Evolutionary conservation across 2,329 filamentous ascomycete genomes (phyloP).

Genomic region (Thermoascus crustaceus): DNA sequence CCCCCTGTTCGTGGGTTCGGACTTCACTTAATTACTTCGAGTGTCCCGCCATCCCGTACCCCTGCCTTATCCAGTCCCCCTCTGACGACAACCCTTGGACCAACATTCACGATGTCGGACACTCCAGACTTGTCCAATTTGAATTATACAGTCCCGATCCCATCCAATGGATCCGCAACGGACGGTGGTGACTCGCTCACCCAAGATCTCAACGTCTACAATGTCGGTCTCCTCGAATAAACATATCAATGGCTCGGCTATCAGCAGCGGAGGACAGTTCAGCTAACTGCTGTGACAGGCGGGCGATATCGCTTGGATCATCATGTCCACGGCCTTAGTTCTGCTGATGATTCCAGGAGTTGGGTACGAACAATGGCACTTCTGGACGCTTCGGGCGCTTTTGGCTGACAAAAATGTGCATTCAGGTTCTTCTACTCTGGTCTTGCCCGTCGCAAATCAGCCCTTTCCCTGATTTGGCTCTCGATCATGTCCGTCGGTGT

Average conservation of each 20-base stretch:
- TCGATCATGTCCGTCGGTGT: conserved; percentile 73
- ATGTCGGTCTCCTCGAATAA: conserved; percentile 27
- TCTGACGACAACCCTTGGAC: neutral
- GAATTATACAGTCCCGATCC: conserved; percentile 29
- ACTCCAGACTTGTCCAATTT: conserved; percentile 7
- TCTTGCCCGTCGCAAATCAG: conserved; percentile 80
- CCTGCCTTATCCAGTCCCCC: neutral
- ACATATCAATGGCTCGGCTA: conserved; percentile 9
- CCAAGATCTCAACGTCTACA: conserved; percentile 74
- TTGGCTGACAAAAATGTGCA: conserved; percentile 9
- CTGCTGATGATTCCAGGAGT: conserved; percentile 90
- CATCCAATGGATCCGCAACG: conserved; percentile 57
- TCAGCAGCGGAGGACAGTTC: neutral
- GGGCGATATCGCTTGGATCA: conserved; percentile 76
- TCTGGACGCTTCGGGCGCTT: neutral
- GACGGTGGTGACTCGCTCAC: conserved; percentile 58
- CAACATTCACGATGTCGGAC: conserved; percentile 23
- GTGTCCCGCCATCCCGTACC: too few species aligned
- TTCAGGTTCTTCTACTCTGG: conserved; percentile 83
- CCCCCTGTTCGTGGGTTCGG: too few species aligned
- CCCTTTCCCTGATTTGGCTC: conserved; percentile 76
- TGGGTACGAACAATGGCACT: conserved; percentile 41
- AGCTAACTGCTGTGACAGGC: conserved; percentile 42
- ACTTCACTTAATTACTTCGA: too few species aligned
- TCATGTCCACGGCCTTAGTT: conserved; percentile 68